phyloP scores from a whole-genome alignment of 2,329 filamentous ascomycete genomes.

The Aspergillus unguis region DNA sequence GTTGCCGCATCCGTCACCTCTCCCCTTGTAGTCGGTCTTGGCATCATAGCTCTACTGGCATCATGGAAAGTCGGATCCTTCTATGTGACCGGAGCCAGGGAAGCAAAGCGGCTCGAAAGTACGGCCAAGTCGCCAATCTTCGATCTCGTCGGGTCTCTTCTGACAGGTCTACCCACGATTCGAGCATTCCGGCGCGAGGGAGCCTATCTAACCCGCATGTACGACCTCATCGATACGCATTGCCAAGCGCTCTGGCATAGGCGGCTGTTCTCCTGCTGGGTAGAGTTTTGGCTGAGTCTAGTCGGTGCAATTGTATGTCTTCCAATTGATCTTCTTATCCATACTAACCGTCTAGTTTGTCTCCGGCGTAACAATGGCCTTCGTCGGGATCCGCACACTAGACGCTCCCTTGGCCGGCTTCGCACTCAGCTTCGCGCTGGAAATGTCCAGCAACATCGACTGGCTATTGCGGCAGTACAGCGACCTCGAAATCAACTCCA shows the following conservation, averaged over 20 bases:
- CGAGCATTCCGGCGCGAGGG: slow-evolving; percentile 68
- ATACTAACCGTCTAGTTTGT: slow-evolving; percentile 56
- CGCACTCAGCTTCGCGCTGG: slow-evolving; percentile 68
- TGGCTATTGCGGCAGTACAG: slow-evolving; percentile 67
- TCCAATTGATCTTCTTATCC: background rate
- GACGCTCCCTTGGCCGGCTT: slow-evolving; percentile 72
- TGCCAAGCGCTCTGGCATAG: slow-evolving; percentile 63
- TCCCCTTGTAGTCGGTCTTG: slow-evolving; percentile 61
- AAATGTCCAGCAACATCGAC: slow-evolving; percentile 63
- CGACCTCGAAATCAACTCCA: slow-evolving; percentile 55
- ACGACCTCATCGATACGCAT: slow-evolving; percentile 65
- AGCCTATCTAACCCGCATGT: slow-evolving; percentile 68
- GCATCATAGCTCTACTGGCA: slow-evolving; percentile 53
- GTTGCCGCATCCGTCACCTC: slow-evolving; percentile 47
- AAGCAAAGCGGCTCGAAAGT: slow-evolving; percentile 73
- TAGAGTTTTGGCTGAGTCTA: slow-evolving; percentile 68
- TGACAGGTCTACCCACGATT: slow-evolving; percentile 71
- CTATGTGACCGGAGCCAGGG: slow-evolving; percentile 69
- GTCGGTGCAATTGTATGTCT: slow-evolving; percentile 54
- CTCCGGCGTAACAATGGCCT: slow-evolving; percentile 60
- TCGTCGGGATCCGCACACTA: slow-evolving; percentile 60
- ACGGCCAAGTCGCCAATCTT: slow-evolving; percentile 75
- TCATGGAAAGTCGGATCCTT: slow-evolving; percentile 40
- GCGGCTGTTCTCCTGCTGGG: slow-evolving; percentile 73
- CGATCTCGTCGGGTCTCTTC: slow-evolving; percentile 71